A percentile compares a stretch with the other conserved stretches of the same genome.
Conservation (phyloP, 73 alveolate species). For the Tetrahymena thermophila region DNA sequence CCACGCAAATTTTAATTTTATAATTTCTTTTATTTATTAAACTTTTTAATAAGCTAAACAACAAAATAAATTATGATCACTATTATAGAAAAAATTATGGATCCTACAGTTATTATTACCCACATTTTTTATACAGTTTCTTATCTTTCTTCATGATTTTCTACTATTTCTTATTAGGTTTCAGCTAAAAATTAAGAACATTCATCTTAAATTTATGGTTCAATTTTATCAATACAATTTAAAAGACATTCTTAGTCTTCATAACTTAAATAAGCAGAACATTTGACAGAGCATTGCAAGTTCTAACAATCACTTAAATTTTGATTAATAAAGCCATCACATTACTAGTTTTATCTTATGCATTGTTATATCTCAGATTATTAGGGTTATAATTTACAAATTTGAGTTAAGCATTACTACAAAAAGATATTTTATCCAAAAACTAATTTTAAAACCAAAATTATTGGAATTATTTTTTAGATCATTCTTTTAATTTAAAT, state of each 20-base stretch:
- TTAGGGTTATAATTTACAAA: neutral
- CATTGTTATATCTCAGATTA: neutral
- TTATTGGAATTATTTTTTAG: too few species aligned
- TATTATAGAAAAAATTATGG: neutral
- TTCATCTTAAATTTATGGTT: neutral
- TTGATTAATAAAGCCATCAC: neutral
- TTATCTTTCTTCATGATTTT: neutral
- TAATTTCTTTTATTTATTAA: too few species aligned
- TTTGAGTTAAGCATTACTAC: neutral
- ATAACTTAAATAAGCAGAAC: neutral
- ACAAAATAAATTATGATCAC: neutral
- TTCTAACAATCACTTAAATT: neutral
- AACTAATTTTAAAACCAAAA: neutral
- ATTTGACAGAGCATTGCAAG: neutral
- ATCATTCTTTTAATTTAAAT: neutral
- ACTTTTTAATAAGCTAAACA: too few species aligned
- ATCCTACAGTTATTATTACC: neutral
- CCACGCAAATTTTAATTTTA: neutral
- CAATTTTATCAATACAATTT: neutral
- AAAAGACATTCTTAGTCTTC: neutral
- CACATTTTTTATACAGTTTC: neutral
- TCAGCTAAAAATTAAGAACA: neutral
- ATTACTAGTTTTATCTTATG: neutral
- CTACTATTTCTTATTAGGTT: neutral
- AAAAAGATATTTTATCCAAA: neutral